These are phyloP conservation scores for Canariomyces notabilis DNA, from an alignment of 2,329 filamentous ascomycete genomes.

Conservation along the genomic window DNA sequence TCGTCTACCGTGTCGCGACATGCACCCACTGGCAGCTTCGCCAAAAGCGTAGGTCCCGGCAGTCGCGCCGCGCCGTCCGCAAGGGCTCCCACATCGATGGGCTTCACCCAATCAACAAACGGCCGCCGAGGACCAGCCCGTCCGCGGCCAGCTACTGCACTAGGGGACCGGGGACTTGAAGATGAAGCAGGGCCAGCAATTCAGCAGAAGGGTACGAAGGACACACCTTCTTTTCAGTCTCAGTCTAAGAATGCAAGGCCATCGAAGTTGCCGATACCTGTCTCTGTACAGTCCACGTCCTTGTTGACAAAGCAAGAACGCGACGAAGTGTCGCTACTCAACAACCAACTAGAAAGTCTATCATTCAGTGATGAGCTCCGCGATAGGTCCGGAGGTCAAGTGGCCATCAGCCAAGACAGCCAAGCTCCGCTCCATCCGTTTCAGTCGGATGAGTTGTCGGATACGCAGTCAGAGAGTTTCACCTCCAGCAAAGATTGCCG, in stretches of 20 bases:
- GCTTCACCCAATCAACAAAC: constrained; percentile 43
- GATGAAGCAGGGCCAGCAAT: constrained; percentile 24
- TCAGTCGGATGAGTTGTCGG: constrained; percentile 22
- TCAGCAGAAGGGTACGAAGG: constrained; percentile 37
- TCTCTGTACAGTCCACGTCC: constrained; percentile 25
- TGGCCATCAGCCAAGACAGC: constrained; percentile 34
- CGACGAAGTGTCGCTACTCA: constrained; percentile 42
- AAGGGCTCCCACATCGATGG: constrained; percentile 49
- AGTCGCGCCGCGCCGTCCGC: constrained; percentile 40
- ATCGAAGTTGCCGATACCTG: constrained; percentile 13
- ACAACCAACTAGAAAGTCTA: constrained; percentile 32
- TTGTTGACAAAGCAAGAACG: constrained; percentile 21
- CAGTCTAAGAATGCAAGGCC: constrained; percentile 13
- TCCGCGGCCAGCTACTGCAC: constrained; percentile 39
- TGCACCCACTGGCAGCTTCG: constrained; percentile 45
- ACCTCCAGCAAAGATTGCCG: constrained; percentile 27
- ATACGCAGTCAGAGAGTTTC: constrained; percentile 26
- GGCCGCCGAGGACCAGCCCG: constrained; percentile 37
- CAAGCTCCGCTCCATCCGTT: constrained; percentile 22
- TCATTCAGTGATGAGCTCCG: constrained; percentile 33
- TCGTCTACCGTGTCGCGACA: constrained; percentile 35
- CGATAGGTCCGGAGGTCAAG: constrained; percentile 39
- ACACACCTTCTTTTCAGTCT: constrained; percentile 20
- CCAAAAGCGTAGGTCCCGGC: constrained; percentile 52
- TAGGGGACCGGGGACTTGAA: constrained; percentile 31